Evolutionary conservation across 139 green algal genomes (phyloP).

Genomic region (Dunaliella primolecta): DNA sequence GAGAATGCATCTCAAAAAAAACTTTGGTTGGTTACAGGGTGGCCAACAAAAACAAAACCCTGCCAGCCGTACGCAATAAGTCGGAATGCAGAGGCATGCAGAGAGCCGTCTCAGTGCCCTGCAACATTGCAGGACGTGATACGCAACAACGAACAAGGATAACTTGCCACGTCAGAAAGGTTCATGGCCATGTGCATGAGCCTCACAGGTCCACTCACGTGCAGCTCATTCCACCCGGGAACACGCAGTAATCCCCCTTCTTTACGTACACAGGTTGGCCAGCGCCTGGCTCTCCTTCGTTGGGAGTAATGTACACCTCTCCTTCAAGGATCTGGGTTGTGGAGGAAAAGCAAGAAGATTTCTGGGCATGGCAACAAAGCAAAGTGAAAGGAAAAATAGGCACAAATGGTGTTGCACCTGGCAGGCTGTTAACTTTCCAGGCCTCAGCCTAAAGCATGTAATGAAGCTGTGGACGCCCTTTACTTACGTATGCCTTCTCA

Average conservation of each 20-base stretch:
- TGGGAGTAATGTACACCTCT: not conserved
- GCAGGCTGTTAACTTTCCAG: too few relatives aligned
- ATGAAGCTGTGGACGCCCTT: too few relatives aligned
- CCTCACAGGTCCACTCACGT: too few relatives aligned
- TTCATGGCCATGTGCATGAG: too few relatives aligned
- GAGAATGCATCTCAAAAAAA: too few relatives aligned
- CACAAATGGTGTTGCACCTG: too few relatives aligned
- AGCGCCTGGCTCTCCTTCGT: not conserved
- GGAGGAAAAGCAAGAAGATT: too few relatives aligned
- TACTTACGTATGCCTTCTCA: not conserved
- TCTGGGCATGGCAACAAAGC: too few relatives aligned
- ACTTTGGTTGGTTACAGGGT: not conserved
- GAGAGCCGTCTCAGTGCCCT: not conserved
- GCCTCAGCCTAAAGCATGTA: too few relatives aligned
- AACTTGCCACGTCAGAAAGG: too few relatives aligned
- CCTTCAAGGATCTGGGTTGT: not conserved
- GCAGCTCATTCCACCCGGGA: not conserved
- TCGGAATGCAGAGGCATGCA: not conserved
- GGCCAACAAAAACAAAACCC: not conserved
- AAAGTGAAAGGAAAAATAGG: too few relatives aligned
- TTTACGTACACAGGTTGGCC: not conserved
- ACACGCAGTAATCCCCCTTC: not conserved
- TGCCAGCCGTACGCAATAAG: not conserved
- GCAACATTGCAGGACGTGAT: too few relatives aligned
- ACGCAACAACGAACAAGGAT: not conserved